Evolutionary conservation across 2,329 filamentous ascomycete genomes (phyloP), one percentile per base, ranked within the genome.

Genomic region (Cytospora mali): DNA sequence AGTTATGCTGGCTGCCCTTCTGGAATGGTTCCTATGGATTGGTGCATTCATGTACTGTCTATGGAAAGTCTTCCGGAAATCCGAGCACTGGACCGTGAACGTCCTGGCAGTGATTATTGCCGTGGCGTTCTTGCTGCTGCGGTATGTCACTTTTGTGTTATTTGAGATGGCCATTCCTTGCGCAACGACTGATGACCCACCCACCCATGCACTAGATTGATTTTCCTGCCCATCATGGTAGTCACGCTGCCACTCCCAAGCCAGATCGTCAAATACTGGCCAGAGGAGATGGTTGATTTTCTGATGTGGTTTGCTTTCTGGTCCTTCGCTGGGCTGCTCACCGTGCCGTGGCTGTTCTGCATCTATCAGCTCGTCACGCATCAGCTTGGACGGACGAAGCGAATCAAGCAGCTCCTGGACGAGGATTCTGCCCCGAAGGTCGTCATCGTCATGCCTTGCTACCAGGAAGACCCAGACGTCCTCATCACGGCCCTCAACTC

Each of bases 291-390:
- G 81, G 89, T 95, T 48, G 76, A 74, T 2, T 82, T 90, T 53
- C 82, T 98, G 16, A 93, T 97, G 73, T 96, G 92, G 90, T 97
- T 98, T 72, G 93, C 93, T 4, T 98, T 98, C 75, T 97, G 92
- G 88, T 88, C 90, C 29, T 98, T 98, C 69, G 89, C 93, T 0
- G 86, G 87, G 66, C 85, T 98, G 11, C 79, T 99, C 62, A 92
- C 90, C 0, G 81, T 97, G 1, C 95, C 95, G 0, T 97, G 93
- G 92, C 83, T 97, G 4, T 91, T 97, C 72, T 97, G 93, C 75
- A 85, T 98, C 61, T 97, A 96, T 72, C 90, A 96, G 71, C 84
- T 97, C 6, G 90, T 96, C 62, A 96, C 91, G 10, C 90, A 95
- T 69, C 90, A 92, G 35, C 81, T 98, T 28, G 93, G 94, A 25